Evolutionary conservation across 1,284 basidiomycete genomes (phyloP), one percentile per base, ranked within the genome.

Genomic region (Pseudomicrostroma phylloplanum): DNA sequence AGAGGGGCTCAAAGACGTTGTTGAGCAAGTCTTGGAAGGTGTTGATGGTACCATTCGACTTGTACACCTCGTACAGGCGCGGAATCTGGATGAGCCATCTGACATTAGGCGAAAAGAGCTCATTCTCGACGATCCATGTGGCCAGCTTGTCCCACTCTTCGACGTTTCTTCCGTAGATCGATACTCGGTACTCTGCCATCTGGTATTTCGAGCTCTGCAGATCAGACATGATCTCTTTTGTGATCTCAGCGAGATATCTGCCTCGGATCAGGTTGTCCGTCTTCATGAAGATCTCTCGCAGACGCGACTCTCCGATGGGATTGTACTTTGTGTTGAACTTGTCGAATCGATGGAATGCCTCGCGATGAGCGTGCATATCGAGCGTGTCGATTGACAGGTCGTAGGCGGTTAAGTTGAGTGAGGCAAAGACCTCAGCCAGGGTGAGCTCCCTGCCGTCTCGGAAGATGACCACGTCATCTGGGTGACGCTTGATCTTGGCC

Each of bases 121-220:
- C 91, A 83, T 97, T 87, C 77, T 90, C 85, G 74, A 96, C 87
- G 58, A 98, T 88, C 96, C 96, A 99, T 82, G 88, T 88, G 7
- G 96, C 94, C 6, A 99, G 84, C 78, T 96, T 97, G 83, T 98
- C 96, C 96, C 96, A 99, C 81, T 99, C 96, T 66, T 87, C 77
- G 48, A 79, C 62, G 62, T 81, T 83, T 6, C 57, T 86, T 8
- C 93, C 96, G 73, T 98, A 99, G 70, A 99, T 91, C 62, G 91
- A 94, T 65, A 98, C 85, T 9, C 96, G 87, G 89, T 96, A 99
- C 82, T 99, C 90, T 85, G 79, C 66, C 69, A 67, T 67, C 84
- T 98, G 94, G 75, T 99, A 99, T 81, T 99, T 99, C 83, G 90
- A 93, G 80, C 94, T 91, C 80, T 97, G 92, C 42, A 97, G 80